phyloP scores from a whole-genome alignment of 345 rosid species.

The Mercurialis annua region DNA sequence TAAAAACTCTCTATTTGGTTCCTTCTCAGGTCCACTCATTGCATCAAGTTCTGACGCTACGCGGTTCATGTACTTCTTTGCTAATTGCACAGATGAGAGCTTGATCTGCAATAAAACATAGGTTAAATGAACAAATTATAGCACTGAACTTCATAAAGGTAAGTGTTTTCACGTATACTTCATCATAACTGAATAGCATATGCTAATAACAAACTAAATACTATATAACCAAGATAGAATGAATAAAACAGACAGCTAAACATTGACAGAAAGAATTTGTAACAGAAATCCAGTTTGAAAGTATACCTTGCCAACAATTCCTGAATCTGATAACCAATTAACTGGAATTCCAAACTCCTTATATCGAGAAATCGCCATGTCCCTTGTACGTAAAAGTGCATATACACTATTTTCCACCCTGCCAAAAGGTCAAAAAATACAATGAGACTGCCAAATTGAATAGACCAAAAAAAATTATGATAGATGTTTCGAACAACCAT shows the following conservation, averaged over 20 bases:
- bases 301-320: slow-evolving; percentile 92
- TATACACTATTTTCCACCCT: slow-evolving; percentile 92
- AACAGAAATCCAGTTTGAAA: neutral
- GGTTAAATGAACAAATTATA: neutral
- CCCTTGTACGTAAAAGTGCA: slow-evolving; percentile 89
- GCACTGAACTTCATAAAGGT: neutral
- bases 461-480: neutral
- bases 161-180: neutral
- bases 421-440: slow-evolving; percentile 13
- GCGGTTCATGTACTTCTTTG: slow-evolving; percentile 95
- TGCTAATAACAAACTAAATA: neutral
- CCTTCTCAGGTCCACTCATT: slow-evolving; percentile 71
- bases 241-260: neutral
- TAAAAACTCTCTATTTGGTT: slow-evolving; percentile 90
- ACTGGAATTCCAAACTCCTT: slow-evolving; percentile 86
- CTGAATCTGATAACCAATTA: slow-evolving; percentile 80
- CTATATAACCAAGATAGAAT: neutral
- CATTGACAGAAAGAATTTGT: too few species aligned
- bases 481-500: neutral
- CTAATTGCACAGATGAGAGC: slow-evolving; percentile 90
- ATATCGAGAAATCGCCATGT: slow-evolving; percentile 86
- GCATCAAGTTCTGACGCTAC: slow-evolving; percentile 83
- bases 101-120: slow-evolving; percentile 61
- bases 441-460: slow-evolving; percentile 3
- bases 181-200: neutral